Evolutionary conservation across 371 early-diverging fungal species (phyloP).

Genomic region (Choanephora cucurbitarum): DNA sequence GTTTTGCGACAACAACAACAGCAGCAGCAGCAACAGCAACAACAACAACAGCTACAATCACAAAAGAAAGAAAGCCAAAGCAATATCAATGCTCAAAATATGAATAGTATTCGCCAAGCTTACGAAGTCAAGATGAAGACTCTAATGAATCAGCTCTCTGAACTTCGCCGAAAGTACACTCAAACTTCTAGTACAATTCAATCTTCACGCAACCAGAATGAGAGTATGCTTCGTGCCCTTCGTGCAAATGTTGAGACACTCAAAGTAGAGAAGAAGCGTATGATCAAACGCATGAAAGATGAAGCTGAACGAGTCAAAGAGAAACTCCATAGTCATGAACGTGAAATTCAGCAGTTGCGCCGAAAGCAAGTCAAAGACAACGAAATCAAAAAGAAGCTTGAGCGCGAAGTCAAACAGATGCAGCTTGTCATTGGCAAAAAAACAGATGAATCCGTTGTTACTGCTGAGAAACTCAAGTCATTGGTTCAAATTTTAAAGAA

Average conservation of each 20-base stretch:
- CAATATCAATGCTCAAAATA: neutral
- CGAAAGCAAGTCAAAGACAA: slow-evolving; percentile 65
- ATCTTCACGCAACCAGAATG: slow-evolving; percentile 54
- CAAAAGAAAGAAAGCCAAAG: slow-evolving; percentile 2
- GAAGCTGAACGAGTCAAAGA: slow-evolving; percentile 71
- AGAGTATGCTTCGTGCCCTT: slow-evolving; percentile 52
- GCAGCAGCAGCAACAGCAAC: slow-evolving; percentile 7
- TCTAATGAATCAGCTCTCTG: slow-evolving; percentile 66
- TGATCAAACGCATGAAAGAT: slow-evolving; percentile 78
- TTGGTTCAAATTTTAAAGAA: slow-evolving; percentile 47
- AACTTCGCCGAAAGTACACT: slow-evolving; percentile 57
- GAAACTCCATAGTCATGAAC: slow-evolving; percentile 60
- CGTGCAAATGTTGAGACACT: slow-evolving; percentile 60
- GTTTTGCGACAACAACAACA: slow-evolving; percentile 38
- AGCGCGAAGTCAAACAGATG: slow-evolving; percentile 66
- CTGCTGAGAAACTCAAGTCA: slow-evolving; percentile 56
- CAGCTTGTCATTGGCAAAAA: slow-evolving; percentile 53
- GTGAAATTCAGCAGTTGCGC: slow-evolving; percentile 72
- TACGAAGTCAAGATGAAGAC: slow-evolving; percentile 74
- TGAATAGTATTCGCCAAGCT: slow-evolving; percentile 35
- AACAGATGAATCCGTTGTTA: slow-evolving; percentile 54
- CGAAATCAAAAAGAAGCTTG: slow-evolving; percentile 67
- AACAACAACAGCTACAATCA: slow-evolving; percentile 9
- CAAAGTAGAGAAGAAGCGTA: slow-evolving; percentile 74
- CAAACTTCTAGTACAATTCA: slow-evolving; percentile 59